Evolutionary conservation across 2,329 filamentous ascomycete genomes (phyloP).

Genomic region (Trichoderma breve): DNA sequence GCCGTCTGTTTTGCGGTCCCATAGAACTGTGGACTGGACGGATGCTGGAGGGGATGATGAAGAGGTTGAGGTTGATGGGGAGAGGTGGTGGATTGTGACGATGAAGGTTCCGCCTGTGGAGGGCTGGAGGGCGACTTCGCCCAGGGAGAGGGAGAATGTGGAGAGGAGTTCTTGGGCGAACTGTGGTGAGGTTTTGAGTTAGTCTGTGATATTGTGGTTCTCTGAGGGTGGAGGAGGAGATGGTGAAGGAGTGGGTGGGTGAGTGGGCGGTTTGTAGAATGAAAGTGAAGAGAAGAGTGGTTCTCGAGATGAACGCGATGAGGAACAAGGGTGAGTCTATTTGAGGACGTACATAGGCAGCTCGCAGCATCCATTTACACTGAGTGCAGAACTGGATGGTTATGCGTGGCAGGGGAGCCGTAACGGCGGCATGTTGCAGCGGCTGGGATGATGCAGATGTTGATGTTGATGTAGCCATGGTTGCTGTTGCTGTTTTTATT

Average conservation of each 20-base stretch:
- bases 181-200: conserved; percentile 45
- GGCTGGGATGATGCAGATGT: not conserved
- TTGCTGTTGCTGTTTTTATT: not conserved
- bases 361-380: conserved; percentile 87
- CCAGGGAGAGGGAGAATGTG: conserved; percentile 80
- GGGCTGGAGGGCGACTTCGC: conserved; percentile 85
- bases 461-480: not conserved
- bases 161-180: conserved; percentile 94
- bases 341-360: conserved; percentile 68
- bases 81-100: conserved; percentile 57
- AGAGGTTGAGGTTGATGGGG: conserved; percentile 29
- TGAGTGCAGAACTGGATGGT: conserved; percentile 93
- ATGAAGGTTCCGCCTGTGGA: conserved; percentile 80
- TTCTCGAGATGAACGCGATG: not conserved
- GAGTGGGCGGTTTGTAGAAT: no score
- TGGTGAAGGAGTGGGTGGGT: not conserved
- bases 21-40: conserved; percentile 56
- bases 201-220: not conserved
- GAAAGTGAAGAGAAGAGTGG: no score
- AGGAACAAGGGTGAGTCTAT: not conserved
- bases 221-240: no score
- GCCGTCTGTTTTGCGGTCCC: conserved; percentile 83
- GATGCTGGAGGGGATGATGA: not conserved
- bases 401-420: conserved; percentile 58
- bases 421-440: not conserved